Evolutionary conservation across 2,329 filamentous ascomycete genomes (phyloP), one percentile per base, ranked within the genome.

Genomic region (Exserohilum rostratum): DNA sequence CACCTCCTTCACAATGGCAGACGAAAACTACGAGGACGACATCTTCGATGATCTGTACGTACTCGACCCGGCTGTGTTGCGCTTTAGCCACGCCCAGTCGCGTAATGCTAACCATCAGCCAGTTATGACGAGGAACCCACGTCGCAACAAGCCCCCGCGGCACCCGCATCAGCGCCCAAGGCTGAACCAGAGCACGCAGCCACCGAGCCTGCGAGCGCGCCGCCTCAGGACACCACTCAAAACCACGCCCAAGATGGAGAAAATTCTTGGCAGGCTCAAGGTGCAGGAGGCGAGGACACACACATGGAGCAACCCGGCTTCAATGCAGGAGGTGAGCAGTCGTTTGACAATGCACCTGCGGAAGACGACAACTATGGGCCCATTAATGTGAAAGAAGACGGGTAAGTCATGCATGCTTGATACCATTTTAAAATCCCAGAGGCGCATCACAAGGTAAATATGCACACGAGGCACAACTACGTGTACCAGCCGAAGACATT

Each of bases 41-140:
- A 90, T 96, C 78, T 96, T 96, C 77, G 92, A 92, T 69, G 93
- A 96, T 79, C 85, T 96, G 92, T 96, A 82, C 79, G 91, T 84
- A 13, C 52, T 25, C 5, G 34, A 47, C 43, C 13, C 15, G 6
- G 46, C 34, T 47, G 48, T 55, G 39, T 46, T 40, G 15, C 18
- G 6, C 43, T 45, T 17, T 11, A 6, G 6, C 18, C 33, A 13
- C 20, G 3, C 15, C 20, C 18, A 5, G 31, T 31, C 29, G 35
- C 34, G 20, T 17, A 15, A n/a, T 44, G 31, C 65, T 68, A 46
- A 69, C 59, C 42, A 15, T 5, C 17, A 12, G 79, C 38, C 58
- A 77, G 75, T 53, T 77, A 77, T 59, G 75, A 77, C 44, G 75
- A 77, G 13, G 75, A 77, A 37, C 65, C 63, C n/a, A 55, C 69